phyloP scores from a whole-genome alignment of 306 rosid genomes.

The Hippophae rhamnoides region DNA sequence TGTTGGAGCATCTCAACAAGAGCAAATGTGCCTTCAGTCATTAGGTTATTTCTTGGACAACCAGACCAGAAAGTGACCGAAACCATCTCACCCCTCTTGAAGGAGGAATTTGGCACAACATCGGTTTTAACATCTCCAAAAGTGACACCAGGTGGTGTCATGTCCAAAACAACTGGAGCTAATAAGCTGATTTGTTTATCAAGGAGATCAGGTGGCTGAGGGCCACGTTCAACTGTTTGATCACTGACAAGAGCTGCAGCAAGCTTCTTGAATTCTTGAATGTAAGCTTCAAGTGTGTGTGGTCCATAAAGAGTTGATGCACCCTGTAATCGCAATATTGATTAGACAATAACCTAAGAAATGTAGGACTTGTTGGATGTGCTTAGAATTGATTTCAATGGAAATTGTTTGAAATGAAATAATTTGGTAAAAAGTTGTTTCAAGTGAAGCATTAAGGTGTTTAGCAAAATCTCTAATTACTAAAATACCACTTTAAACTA shows the following conservation, averaged over 20 bases:
- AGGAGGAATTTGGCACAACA: slow-evolving; percentile 8
- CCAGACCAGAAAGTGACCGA: slow-evolving; percentile 23
- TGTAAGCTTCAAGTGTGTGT: slow-evolving; percentile 21
- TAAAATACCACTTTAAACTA: too few species aligned
- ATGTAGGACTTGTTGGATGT: neutral
- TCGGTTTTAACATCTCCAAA: slow-evolving; percentile 13
- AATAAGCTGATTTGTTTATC: slow-evolving; percentile 19
- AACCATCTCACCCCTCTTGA: slow-evolving; percentile 10
- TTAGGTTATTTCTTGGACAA: slow-evolving; percentile 20
- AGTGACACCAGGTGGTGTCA: slow-evolving; percentile 11
- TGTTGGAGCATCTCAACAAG: slow-evolving; percentile 14
- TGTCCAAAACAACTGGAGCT: slow-evolving; percentile 15
- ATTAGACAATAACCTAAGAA: neutral
- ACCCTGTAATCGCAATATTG: slow-evolving; percentile 6
- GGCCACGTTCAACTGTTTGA: slow-evolving; percentile 7
- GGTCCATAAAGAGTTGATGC: slow-evolving; percentile 24
- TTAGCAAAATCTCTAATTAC: too few species aligned
- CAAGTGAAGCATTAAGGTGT: too few species aligned
- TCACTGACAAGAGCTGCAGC: slow-evolving; percentile 8
- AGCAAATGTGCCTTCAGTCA: slow-evolving; percentile 23
- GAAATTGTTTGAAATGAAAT: too few species aligned
- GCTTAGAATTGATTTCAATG: neutral
- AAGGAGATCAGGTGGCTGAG: slow-evolving; percentile 16
- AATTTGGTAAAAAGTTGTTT: too few species aligned
- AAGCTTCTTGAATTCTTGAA: slow-evolving; percentile 22